phyloP scores from a whole-genome alignment of 805 yeast species.

The Maudiozyma pseudohumilis region DNA sequence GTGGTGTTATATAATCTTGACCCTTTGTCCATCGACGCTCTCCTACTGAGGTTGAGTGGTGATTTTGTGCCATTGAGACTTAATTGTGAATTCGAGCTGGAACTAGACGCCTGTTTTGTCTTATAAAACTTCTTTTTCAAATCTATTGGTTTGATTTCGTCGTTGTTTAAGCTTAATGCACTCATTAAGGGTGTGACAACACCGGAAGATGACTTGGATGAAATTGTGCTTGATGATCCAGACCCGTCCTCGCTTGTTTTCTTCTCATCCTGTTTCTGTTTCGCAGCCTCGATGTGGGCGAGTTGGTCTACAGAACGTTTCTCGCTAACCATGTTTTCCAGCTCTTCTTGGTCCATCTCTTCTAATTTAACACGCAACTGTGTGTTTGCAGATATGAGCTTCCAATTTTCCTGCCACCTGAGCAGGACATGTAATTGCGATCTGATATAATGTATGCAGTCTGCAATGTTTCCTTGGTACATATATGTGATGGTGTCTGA shows the following conservation, averaged over 20 bases:
- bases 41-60: conserved; percentile 14
- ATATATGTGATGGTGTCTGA: conserved; percentile 10
- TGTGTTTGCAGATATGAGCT: conserved; percentile 13
- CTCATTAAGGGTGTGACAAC: conserved; percentile 2
- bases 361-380: conserved; percentile 8
- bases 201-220: conserved; percentile 3
- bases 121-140: conserved; percentile 1
- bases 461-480: conserved; percentile 11
- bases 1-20: background rate
- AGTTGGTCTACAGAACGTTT: conserved; percentile 22
- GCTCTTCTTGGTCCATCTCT: conserved; percentile 9
- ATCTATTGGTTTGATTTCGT: conserved; percentile 2
- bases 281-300: conserved; percentile 10
- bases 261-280: conserved; percentile 1
- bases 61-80: conserved; percentile 6
- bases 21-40: conserved; percentile 13
- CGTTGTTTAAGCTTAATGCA: conserved; percentile 3
- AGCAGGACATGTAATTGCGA: conserved; percentile 7
- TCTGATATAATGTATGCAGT: conserved; percentile 12
- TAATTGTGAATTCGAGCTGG: background rate
- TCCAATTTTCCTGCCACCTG: conserved; percentile 19
- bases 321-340: conserved; percentile 21
- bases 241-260: background rate
- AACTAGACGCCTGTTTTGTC: conserved; percentile 3
- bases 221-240: background rate